Evolutionary conservation across 345 rosid genomes (phyloP), one percentile per base, ranked within the genome.

Genomic region (Ceriops decandra): DNA sequence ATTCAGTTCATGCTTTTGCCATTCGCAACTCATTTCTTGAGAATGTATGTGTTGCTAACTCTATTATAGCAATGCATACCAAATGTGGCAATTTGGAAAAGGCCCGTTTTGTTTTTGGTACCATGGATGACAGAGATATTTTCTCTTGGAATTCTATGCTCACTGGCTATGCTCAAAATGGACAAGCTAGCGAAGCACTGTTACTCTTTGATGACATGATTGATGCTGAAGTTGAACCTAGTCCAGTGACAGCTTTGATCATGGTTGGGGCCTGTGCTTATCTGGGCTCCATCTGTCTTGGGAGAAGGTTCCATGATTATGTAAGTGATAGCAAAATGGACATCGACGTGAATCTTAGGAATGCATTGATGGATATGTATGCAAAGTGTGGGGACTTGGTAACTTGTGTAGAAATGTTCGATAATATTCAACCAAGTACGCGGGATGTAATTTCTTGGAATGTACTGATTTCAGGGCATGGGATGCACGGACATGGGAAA

Each of bases 91-190:
- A 69, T 74, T 33, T 76, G 63, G 71, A 31, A 0, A 70, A 68
- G 68, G 85, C 90, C 20, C 80, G 81, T 22, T 53, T 74, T 73
- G 81, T 79, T 76, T 85, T 84, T 68, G 84, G 81, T 57, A 71
- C 19, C 68, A 82, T 87, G 80, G 64, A 66, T 15, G 56, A 64
- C 62, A 84, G 76, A 76, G 82, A 87, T 57, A 79, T 59, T 6
- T 78, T 84, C 64, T 77, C 86, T 6, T 85, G 89, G 90, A 87
- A 87, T 67, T 72, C 87, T 28, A 73, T 85, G 85, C 88, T 85
- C 71, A 81, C 87, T 0, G 82, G 87, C 20, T 87, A 84, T 51
- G 64, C 75, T 26, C 87, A 84, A 63, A 85, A 79, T 68, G 88
- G 87, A 47, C 84, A 68, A 66, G 83, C 87, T 7, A 79, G 80